These are phyloP conservation scores for Fusarium virguliforme DNA, from an alignment of 2,329 filamentous ascomycete species.

Conservation along the genomic window DNA sequence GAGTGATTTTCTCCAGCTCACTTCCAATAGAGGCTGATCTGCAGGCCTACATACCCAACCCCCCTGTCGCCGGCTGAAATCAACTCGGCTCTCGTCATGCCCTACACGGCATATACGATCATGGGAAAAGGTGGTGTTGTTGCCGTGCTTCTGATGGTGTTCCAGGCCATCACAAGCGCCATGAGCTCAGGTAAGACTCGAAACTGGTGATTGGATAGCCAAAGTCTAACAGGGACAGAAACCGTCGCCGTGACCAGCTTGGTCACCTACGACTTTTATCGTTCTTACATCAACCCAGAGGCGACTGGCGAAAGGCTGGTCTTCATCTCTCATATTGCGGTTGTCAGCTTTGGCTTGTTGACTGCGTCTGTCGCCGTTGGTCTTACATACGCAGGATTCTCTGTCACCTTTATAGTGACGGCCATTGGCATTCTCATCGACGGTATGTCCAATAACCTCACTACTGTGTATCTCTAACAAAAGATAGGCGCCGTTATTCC, in stretches of 20 bases:
- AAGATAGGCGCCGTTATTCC: not conserved
- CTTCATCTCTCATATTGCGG: not conserved
- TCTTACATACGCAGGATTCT: not conserved
- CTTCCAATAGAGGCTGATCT: not conserved
- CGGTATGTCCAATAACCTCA: not conserved
- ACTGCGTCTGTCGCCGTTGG: not conserved
- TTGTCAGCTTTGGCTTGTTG: not conserved
- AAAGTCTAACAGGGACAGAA: not conserved
- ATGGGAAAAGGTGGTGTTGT: not conserved
- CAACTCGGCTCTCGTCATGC: not conserved
- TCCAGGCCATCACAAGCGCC: not conserved
- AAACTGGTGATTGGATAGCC: rapidly evolving
- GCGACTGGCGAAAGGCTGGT: not conserved
- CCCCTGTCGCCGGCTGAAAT: not conserved
- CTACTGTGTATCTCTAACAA: not conserved
- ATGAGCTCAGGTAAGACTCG: not conserved
- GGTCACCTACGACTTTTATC: constrained; percentile 2
- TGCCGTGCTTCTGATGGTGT: not conserved
- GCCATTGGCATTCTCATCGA: not conserved
- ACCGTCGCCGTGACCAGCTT: not conserved
- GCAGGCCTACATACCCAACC: not conserved
- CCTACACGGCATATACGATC: not conserved
- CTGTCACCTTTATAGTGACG: not conserved
- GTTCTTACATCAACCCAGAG: constrained; percentile 1
- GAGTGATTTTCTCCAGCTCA: not conserved